A percentile compares a stretch with the other conserved stretches of the same genome.
phyloP scores from a whole-genome alignment of 441 rosid species.

The Viola pubescens region DNA sequence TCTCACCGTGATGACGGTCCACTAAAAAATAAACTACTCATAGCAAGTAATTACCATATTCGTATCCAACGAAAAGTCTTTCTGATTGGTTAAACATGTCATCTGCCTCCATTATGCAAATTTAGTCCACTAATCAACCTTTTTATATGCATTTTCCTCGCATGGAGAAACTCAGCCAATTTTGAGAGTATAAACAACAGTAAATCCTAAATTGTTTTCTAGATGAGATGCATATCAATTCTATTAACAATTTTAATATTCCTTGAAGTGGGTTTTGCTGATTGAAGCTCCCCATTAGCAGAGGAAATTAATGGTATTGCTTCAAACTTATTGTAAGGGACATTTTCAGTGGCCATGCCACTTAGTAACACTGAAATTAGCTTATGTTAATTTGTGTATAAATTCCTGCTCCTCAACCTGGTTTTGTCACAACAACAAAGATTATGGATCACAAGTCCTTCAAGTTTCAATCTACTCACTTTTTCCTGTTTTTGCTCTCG shows the following conservation, averaged over 20 bases:
- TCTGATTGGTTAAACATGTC: too few relatives aligned
- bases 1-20: too few relatives aligned
- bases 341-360: slow-evolving; percentile 25
- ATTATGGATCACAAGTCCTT: slow-evolving; percentile 24
- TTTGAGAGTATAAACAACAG: slow-evolving; percentile 18
- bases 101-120: too few relatives aligned
- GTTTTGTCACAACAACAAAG: too few relatives aligned
- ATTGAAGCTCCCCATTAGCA: slow-evolving; percentile 19
- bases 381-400: too few relatives aligned
- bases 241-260: slow-evolving; percentile 1
- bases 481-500: slow-evolving; percentile 20
- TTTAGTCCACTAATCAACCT: too few relatives aligned
- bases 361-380: slow-evolving; percentile 6
- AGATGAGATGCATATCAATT: slow-evolving; percentile 26
- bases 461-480: slow-evolving; percentile 18
- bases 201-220: slow-evolving; percentile 7
- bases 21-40: too few relatives aligned
- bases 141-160: slow-evolving; percentile 22
- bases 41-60: too few relatives aligned
- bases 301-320: slow-evolving; percentile 23
- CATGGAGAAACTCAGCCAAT: slow-evolving; percentile 27
- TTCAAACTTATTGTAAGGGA: slow-evolving; percentile 34
- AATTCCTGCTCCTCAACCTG: too few relatives aligned
- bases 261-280: slow-evolving; percentile 23
- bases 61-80: too few relatives aligned